Evolutionary conservation across 768 basidiomycete species (phyloP), one percentile per base, ranked within the genome.

Genomic region (Rhizopogon roseolus): DNA sequence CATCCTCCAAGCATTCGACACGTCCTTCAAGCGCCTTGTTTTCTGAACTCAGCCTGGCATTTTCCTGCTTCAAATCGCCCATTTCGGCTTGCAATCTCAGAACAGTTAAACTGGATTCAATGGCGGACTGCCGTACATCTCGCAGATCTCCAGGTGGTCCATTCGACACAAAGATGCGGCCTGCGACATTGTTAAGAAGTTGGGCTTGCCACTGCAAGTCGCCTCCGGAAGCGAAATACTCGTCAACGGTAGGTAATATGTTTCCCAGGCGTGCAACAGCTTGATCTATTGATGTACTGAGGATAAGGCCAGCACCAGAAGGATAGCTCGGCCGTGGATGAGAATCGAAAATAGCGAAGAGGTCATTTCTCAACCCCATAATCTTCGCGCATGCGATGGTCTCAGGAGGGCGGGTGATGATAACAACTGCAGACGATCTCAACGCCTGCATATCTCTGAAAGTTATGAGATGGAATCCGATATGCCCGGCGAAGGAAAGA

Each of bases 351-450:
- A 87, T 68, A 41, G 81, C 73, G 57, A 81, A 86, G 14, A 81
- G 62, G 17, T 68, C 64, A 16, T 49, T 37, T 1, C 44, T 28
- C 9, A 49, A 37, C 14, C 49, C 60, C 32, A 56, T 50, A 36
- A 74, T 60, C 54, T 69, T 73, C 56, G 84, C 60, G 61, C 82
- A 80, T 17, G 78, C 73, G 16, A 88, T 65, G 50, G 88, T 86
- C 62, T 88, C 87, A 0, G 87, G 86, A 36, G 86, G 84, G 22
- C 85, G 82, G 0, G 86, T 88, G 57, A 88, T 81, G 45, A 86
- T 73, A 34, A 50, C 77, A 77, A 41, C 74, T 54, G 48, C 72
- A 62, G 54, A 65, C 28, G 19, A 60, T 40, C 52, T 60, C 1
- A 52, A 54, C 9, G 34, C 50, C 22, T 52, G 63, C 65, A 64